phyloP scores from a whole-genome alignment of 1,284 basidiomycete species.

The Cryptococcus hybrid region DNA sequence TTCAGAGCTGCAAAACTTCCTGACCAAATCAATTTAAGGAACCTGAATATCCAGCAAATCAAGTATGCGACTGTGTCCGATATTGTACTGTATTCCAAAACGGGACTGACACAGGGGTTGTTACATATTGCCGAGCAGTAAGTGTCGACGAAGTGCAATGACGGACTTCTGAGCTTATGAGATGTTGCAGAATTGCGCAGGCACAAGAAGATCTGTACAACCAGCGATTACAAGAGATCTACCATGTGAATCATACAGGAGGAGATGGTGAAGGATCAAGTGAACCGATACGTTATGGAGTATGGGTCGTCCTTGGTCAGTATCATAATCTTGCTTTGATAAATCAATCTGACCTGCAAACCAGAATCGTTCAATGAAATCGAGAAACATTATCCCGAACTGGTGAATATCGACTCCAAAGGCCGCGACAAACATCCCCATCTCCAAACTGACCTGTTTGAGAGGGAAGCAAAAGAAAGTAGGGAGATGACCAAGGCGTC shows the following conservation, averaged over 20 bases:
- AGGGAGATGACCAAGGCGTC: conserved; percentile 65
- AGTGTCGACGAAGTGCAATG: conserved; percentile 12
- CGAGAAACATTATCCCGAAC: conserved; percentile 53
- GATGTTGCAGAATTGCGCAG: conserved; percentile 30
- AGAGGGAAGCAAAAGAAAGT: conserved; percentile 45
- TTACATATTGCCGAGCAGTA: conserved; percentile 55
- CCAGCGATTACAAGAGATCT: conserved; percentile 41
- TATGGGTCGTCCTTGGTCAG: conserved; percentile 74
- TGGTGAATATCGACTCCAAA: conserved; percentile 55
- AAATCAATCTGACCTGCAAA: neutral
- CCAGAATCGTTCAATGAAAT: conserved; percentile 58
- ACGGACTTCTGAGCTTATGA: neutral
- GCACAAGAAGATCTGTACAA: conserved; percentile 47
- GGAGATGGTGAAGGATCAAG: conserved; percentile 35
- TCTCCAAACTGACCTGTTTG: conserved; percentile 54
- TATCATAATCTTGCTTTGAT: conserved; percentile 6
- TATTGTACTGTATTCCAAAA: conserved; percentile 77
- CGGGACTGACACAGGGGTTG: conserved; percentile 46
- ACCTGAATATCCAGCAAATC: conserved; percentile 55
- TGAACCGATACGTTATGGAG: conserved; percentile 69
- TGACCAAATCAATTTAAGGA: conserved; percentile 47
- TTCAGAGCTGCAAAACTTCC: conserved; percentile 44
- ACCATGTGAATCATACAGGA: conserved; percentile 19
- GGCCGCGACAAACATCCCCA: conserved; percentile 48
- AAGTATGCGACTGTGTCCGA: conserved; percentile 88